Percentiles rank a stretch among this genome's conserved stretches.
These are phyloP conservation scores for Pelargonium cotyledonis DNA, from an alignment of 441 rosid genomes.

Conservation along the genomic window DNA sequence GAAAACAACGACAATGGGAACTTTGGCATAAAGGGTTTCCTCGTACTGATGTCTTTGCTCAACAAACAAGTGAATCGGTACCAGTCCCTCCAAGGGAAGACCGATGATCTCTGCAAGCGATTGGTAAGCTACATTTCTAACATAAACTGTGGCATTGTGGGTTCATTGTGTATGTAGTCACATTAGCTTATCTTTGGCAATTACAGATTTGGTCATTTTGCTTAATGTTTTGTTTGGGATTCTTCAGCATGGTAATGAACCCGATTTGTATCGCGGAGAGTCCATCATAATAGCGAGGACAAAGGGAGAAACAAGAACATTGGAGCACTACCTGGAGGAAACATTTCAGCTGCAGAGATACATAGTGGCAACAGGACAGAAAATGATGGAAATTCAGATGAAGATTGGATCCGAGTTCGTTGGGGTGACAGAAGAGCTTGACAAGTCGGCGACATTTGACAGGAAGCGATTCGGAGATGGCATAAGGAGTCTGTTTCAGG, in stretches of 20 bases:
- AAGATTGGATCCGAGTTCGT: conserved; percentile 51
- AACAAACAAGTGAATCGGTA: conserved; percentile 72
- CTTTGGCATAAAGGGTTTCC: conserved; percentile 30
- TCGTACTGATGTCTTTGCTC: conserved; percentile 46
- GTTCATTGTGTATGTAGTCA: no score
- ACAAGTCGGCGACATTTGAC: conserved; percentile 46
- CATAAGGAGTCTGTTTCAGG: conserved; percentile 55
- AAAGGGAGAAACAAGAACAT: conserved; percentile 42
- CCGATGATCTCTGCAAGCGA: conserved; percentile 72
- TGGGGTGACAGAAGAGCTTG: conserved; percentile 34
- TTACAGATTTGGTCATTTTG: no score
- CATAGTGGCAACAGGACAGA: conserved; percentile 84
- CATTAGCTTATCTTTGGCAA: no score
- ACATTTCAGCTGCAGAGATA: conserved; percentile 85
- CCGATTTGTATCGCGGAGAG: conserved; percentile 27
- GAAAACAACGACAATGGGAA: conserved; percentile 27
- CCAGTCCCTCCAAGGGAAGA: conserved; percentile 77
- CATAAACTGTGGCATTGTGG: no score
- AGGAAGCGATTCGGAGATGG: conserved; percentile 56
- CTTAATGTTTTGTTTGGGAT: no score
- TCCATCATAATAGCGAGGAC: conserved; percentile 14
- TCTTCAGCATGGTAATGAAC: conserved; percentile 50
- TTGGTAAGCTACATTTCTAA: conserved; percentile 40
- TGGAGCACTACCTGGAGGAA: conserved; percentile 75
- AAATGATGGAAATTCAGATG: conserved; percentile 60